A percentile compares a stretch with the other conserved stretches of the same genome.
Evolutionary conservation across 306 rosid genomes (phyloP).

Genomic region (Prunus campanulata): DNA sequence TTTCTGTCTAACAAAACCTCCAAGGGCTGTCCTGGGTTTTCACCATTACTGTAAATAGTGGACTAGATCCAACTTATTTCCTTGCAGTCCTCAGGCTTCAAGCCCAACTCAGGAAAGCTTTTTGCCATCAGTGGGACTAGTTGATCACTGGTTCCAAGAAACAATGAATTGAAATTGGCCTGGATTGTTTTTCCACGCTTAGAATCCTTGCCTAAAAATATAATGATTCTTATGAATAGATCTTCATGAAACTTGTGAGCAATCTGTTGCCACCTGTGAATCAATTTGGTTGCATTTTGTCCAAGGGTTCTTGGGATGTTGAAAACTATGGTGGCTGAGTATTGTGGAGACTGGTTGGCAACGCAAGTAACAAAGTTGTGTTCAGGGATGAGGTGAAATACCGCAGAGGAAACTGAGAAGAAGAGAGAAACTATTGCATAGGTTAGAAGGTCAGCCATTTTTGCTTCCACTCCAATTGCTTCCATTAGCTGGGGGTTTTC

Average conservation of each 20-base stretch:
- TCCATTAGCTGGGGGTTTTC: not conserved
- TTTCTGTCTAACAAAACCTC: slow-evolving; percentile 5
- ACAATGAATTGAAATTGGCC: not conserved
- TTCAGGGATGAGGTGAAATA: not conserved
- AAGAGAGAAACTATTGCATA: not conserved
- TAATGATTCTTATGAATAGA: slow-evolving; percentile 43
- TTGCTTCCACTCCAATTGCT: not conserved
- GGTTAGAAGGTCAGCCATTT: not conserved
- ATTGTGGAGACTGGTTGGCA: not conserved
- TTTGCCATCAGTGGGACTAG: not conserved
- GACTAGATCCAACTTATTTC: slow-evolving; percentile 19
- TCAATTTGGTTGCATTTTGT: slow-evolving; percentile 24
- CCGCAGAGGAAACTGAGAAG: slow-evolving; percentile 1
- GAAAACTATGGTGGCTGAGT: slow-evolving; percentile 2
- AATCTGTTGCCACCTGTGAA: slow-evolving; percentile 28
- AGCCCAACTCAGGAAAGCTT: slow-evolving; percentile 22
- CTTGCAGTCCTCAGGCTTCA: slow-evolving; percentile 5
- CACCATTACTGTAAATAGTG: not conserved
- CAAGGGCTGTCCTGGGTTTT: not conserved
- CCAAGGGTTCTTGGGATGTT: slow-evolving; percentile 20
- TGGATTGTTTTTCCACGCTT: not conserved
- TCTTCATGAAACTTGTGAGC: slow-evolving; percentile 31
- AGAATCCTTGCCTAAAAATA: not conserved
- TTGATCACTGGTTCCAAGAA: slow-evolving; percentile 16
- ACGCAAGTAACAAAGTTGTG: not conserved